These are phyloP conservation scores for Pachysandra terminalis DNA, from an alignment of 164 flowering plant genomes.

Conservation along the genomic window DNA sequence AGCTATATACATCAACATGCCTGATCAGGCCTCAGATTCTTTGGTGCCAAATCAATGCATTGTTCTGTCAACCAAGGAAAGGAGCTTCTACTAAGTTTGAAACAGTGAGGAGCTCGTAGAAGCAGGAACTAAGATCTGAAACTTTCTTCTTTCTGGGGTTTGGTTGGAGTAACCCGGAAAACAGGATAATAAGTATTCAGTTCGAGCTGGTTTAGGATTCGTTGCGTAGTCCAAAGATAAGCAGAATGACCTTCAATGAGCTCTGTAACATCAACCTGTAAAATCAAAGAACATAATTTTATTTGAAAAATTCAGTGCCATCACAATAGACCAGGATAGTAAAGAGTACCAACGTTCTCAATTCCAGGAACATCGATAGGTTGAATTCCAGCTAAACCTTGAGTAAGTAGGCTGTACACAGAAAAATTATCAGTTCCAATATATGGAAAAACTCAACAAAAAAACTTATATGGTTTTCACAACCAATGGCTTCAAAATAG, in stretches of 20 bases:
- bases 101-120: not conserved
- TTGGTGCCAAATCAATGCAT: not conserved
- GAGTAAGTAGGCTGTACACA: conserved; percentile 61
- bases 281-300: not conserved
- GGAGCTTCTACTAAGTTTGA: not conserved
- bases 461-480: too few relatives aligned
- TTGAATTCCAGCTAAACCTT: conserved; percentile 98
- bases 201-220: conserved; percentile 71
- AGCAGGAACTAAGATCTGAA: not conserved
- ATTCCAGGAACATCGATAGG: conserved; percentile 70
- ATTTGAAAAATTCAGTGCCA: not conserved
- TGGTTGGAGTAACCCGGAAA: conserved; percentile 30
- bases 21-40: not conserved
- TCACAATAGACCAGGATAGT: not conserved
- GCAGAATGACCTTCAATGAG: conserved; percentile 46
- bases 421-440: not conserved
- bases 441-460: not conserved
- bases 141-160: conserved; percentile 9
- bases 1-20: not conserved
- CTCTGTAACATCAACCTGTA: conserved; percentile 48
- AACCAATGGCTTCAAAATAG: too few relatives aligned
- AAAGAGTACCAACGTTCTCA: conserved; percentile 67
- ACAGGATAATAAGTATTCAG: conserved; percentile 75
- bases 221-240: conserved; percentile 71
- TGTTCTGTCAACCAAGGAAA: not conserved